Conservation (phyloP, 164 flowering plant genomes). For the Tetracentron sinense region DNA sequence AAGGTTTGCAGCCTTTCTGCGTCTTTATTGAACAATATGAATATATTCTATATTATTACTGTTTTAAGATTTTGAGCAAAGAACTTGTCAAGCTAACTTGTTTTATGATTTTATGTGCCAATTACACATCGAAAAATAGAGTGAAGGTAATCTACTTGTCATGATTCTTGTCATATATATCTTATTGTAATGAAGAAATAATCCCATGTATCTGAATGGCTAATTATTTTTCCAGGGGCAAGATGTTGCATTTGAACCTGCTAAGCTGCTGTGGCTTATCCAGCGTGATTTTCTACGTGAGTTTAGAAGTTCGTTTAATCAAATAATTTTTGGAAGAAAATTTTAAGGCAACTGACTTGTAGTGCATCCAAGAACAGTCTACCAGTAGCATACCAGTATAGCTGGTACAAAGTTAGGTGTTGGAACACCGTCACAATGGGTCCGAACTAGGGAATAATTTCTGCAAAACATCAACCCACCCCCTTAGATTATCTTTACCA, state of each 20-base stretch:
- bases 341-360: no score
- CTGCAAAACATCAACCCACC: no score
- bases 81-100: constrained; percentile 29
- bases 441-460: no score
- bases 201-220: constrained; percentile 8
- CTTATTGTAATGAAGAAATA: background rate
- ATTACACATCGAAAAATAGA: constrained; percentile 36
- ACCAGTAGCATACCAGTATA: no score
- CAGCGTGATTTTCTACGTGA: constrained; percentile 98
- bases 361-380: no score
- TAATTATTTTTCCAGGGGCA: constrained; percentile 96
- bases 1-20: constrained; percentile 43
- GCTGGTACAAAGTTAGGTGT: no score
- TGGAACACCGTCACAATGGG: no score
- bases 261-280: constrained; percentile 96
- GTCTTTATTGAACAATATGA: background rate
- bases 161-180: background rate
- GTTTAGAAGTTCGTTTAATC: constrained; percentile 25
- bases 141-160: constrained; percentile 66
- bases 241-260: constrained; percentile 98
- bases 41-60: no score
- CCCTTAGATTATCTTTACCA: background rate
- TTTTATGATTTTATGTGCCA: constrained; percentile 22
- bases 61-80: background rate
- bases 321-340: no score